Evolutionary conservation across 1,284 basidiomycete species (phyloP), one percentile per base, ranked within the genome.

Genomic region (Ustilago nuda): DNA sequence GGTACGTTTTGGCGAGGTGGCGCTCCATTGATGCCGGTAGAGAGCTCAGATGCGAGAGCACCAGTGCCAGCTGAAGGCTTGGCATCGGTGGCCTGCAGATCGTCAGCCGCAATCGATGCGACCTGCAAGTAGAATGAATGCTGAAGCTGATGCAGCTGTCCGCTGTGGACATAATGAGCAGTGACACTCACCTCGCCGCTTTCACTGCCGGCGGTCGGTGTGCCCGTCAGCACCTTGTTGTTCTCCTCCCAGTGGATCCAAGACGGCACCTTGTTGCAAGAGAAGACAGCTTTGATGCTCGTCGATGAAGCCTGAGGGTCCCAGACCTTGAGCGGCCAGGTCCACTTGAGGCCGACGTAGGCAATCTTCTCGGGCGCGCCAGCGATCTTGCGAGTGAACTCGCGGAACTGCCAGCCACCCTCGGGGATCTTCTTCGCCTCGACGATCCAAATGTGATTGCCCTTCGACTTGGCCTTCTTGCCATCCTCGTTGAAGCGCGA

Each of bases 391-490:
- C 83, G 91, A 81, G 92, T 89, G 88, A 98, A 98, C 19, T 94
- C 92, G 59, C 94, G 90, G 88, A 99, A 99, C 57, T 91, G 89
- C 95, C 96, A 99, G 36, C 77, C 76, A 41, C 92, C 91, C 41
- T 93, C 92, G 0, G 87, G 87, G 36, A 89, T 78, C 84, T 95
- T 98, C 87, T 92, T 94, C 19, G 95, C 97, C 81, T 98, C 94
- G 56, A 99, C 92, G 84, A 95, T 96, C 97, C 97, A 99, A 78
- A 99, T 97, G 85, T 99, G 96, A 87, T 99, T 99, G 59, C 97
- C 97, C 88, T 98, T 98, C 60, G 94, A 96, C 88, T 99, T 99
- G 37, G 95, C 94, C 88, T 99, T 99, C 87, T 98, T 98, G 55
- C 84, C 97, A 86, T 99, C 97, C 83, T 98, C 95, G 86, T 99